Percentiles rank a stretch among this genome's conserved stretches.
Evolutionary conservation across 768 basidiomycete species (phyloP).

Genomic region (Hericium erinaceus): DNA sequence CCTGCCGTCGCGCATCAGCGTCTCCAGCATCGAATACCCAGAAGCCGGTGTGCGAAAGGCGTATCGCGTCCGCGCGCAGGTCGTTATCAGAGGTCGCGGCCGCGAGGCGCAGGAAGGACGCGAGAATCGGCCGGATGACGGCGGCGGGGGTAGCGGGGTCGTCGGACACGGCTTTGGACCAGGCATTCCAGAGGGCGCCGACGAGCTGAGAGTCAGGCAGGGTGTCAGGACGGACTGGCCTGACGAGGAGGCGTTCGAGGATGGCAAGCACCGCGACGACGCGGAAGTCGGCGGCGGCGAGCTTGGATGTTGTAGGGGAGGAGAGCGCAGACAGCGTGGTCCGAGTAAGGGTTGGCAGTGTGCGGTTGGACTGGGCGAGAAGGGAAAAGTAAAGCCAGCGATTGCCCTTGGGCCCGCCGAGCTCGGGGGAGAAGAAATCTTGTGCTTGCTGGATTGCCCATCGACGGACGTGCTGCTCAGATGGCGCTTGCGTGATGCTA

Average conservation of each 20-base stretch:
- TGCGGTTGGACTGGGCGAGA: slow-evolving; percentile 11
- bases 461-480: slow-evolving; percentile 8
- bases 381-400: slow-evolving; percentile 13
- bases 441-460: slow-evolving; percentile 8
- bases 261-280: slow-evolving; percentile 9
- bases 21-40: slow-evolving; percentile 12
- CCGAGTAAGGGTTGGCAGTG: not conserved
- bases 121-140: slow-evolving; percentile 26
- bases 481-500: not conserved
- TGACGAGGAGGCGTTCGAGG: slow-evolving; percentile 3
- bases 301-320: not conserved
- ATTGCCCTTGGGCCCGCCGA: not conserved
- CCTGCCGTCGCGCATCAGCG: slow-evolving; percentile 17
- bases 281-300: slow-evolving; percentile 7
- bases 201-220: not conserved
- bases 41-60: slow-evolving; percentile 13
- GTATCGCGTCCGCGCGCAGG: slow-evolving; percentile 9
- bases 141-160: slow-evolving; percentile 6
- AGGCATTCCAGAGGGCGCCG: slow-evolving; percentile 31
- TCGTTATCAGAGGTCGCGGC: slow-evolving; percentile 22
- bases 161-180: slow-evolving; percentile 21
- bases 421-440: slow-evolving; percentile 7
- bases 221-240: not conserved
- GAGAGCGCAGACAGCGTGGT: slow-evolving; percentile 1
- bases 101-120: slow-evolving; percentile 39